A percentile compares a stretch with the other conserved stretches of the same genome.
phyloP scores from a whole-genome alignment of 2,329 filamentous ascomycete species.

The Drechmeria coniospora region DNA sequence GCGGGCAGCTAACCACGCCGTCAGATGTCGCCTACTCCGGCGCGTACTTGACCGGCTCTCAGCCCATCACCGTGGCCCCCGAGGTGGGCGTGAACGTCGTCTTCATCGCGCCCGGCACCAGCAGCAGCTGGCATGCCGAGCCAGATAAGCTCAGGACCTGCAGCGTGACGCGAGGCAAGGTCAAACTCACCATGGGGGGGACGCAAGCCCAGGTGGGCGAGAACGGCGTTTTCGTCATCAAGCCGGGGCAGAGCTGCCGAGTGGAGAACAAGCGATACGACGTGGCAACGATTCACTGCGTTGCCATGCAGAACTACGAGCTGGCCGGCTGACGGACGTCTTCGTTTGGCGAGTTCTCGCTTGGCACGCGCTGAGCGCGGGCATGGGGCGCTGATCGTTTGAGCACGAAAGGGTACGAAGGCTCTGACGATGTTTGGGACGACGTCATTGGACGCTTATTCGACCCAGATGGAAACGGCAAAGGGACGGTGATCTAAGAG shows the following conservation, averaged over 20 bases:
- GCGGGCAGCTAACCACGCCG: too few species aligned
- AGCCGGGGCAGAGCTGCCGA: slow-evolving; percentile 19
- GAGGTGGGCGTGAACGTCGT: slow-evolving; percentile 25
- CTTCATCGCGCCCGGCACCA: slow-evolving; percentile 22
- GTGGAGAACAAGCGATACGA: slow-evolving; percentile 28
- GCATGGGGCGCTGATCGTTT: background rate
- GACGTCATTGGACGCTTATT: too few species aligned
- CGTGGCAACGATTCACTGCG: slow-evolving; percentile 27
- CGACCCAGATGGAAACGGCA: too few species aligned
- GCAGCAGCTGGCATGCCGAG: slow-evolving; percentile 14
- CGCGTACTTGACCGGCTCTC: slow-evolving; percentile 21
- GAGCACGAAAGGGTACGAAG: too few species aligned
- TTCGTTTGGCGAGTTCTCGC: background rate
- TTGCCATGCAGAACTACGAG: too few species aligned
- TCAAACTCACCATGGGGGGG: slow-evolving; percentile 20
- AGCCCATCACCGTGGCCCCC: slow-evolving; percentile 19
- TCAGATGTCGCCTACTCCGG: slow-evolving; percentile 29
- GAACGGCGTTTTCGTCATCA: slow-evolving; percentile 28
- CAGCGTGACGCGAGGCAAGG: slow-evolving; percentile 25
- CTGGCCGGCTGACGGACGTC: too few species aligned
- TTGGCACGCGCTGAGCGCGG: background rate
- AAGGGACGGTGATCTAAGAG: too few species aligned
- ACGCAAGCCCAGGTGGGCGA: slow-evolving; percentile 25
- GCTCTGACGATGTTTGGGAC: too few species aligned
- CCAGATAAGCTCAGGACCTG: slow-evolving; percentile 20